Conservation (phyloP, 2,329 filamentous ascomycete genomes). For the Aureobasidium sp. region DNA sequence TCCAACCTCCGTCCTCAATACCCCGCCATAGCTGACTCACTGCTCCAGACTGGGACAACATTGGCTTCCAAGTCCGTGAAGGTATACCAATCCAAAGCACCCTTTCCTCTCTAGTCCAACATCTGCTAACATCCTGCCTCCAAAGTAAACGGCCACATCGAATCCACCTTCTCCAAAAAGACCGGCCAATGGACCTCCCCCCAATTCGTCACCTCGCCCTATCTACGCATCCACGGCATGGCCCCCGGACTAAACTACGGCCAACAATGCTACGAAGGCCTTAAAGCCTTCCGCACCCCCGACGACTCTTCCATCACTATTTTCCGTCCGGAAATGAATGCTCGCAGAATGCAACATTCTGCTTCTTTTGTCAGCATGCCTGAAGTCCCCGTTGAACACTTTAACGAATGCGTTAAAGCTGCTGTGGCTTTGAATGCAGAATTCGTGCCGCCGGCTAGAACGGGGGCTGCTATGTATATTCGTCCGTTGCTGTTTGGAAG, state of each 20-base stretch:
- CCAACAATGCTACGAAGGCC: conserved; percentile 95
- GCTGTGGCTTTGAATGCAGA: conserved; percentile 84
- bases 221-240: conserved; percentile 87
- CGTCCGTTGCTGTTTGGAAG: conserved; percentile 83
- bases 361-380: conserved; percentile 79
- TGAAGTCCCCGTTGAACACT: conserved; percentile 64
- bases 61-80: conserved; percentile 89
- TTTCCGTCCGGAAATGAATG: conserved; percentile 84
- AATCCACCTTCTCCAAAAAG: conserved; percentile 69
- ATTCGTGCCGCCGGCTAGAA: conserved; percentile 82
- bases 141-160: conserved; percentile 85
- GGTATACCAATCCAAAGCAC: conserved; percentile 39
- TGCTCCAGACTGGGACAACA: conserved; percentile 70
- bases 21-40: neutral
- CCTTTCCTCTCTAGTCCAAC: neutral
- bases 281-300: conserved; percentile 86
- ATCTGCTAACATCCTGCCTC: conserved; percentile 4
- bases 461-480: conserved; percentile 86
- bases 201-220: conserved; percentile 72
- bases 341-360: conserved; percentile 73
- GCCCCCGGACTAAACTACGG: conserved; percentile 93
- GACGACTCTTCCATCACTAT: conserved; percentile 63
- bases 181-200: conserved; percentile 71
- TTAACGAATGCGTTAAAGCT: conserved; percentile 65
- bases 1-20: neutral